Base-by-base conservation (phyloP, 2,329 filamentous ascomycete species). In the Furcasterigmium sp. region DNA sequence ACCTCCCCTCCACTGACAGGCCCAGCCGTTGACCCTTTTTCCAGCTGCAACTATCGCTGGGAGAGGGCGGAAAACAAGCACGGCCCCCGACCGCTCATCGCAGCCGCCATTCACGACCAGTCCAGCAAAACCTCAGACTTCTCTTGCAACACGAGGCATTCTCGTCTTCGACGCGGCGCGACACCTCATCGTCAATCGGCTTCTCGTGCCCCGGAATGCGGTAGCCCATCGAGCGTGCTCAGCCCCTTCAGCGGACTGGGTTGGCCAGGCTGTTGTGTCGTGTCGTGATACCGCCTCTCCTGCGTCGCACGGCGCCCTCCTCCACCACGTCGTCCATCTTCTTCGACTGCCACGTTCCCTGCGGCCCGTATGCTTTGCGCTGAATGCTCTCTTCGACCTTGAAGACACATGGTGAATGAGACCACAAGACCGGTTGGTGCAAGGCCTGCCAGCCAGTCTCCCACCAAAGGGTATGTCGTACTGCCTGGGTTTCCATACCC, bases 221-320 rank as follows among this genome's bases (percentile, higher is more conserved):
- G 75, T 78, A 78, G 72, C 66, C 63, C 59, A 60, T 63, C 67
- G 65, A 63, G 65, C 68, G 65, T 61, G 63, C 74, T 78, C 75
- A 78, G 74, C 69, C 78, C 75, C 76, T 67, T 75, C 64, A 70
- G 69, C 65, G 76, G 76, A 79, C 76, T 78, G 74, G 74, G 73
- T 45, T 49, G 46, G 39, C 42, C 15, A 17, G 32, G 35, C 42
- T 25, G 40, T n/a, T n/a, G n/a, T n/a, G n/a, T n/a, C n/a, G n/a
- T n/a, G n/a, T 39, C 36, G 46, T 46, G 47, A 51, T 32, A 44
- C 37, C 45, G 37, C 48, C 42, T 19, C 32, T 18, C n/a, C n/a
- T n/a, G n/a, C 32, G 23, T 32, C 46, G 44, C 41, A 39, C 37
- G 23, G 37, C 39, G 26, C 10, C 37, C 18, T 14, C 21, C 3